Evolutionary conservation across 139 green algal genomes (phyloP), one percentile per base, ranked within the genome.

Genomic region (Eudorina sp.): DNA sequence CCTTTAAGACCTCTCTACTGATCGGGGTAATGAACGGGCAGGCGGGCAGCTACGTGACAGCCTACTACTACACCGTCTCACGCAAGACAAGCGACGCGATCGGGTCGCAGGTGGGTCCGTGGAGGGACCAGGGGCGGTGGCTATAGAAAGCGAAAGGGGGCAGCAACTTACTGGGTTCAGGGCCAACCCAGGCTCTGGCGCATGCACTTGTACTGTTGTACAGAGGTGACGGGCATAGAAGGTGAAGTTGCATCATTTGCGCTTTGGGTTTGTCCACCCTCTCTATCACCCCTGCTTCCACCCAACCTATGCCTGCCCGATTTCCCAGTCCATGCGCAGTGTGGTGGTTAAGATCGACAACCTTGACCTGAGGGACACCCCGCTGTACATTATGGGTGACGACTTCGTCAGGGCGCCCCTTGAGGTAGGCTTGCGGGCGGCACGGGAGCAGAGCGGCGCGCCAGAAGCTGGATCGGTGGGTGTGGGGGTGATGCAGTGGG

Each of bases 11-110:
- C 27, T 19, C 9, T 8, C 43, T 82, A 2, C 21, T 46, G 27
- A n/a, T 82, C n/a, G 74, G 74, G 8, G 46, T 41, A 4, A 14
- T 46, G 11, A 82, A 82, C 31, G 29, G 16, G 6, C 46, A 66
- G 45, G 45, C 74, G 36, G 27, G 9, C 18, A 6, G 40, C 41
- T 66, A 29, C 45, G 27, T 7, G 46, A 82, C 46, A 2, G 29
- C 43, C 43, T 82, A 82, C 74, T 18, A 66, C 45, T 82, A 46
- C 45, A 82, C 74, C 25, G 14, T 82, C 45, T n/a, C 45, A 0
- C 74, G 74, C 46, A 82, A 82, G 48, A 45, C 4, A 7, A 19
- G 0, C 7, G 46, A 62, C 27, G 46, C 74, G 6, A 82, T 82
- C 9, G 74, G 74, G 27, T 64, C 74, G 0, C 74, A 82, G 74